Evolutionary conservation across 1,284 basidiomycete species (phyloP), one percentile per base, ranked within the genome.

Genomic region (Anthracocystis panici-leucophaei): DNA sequence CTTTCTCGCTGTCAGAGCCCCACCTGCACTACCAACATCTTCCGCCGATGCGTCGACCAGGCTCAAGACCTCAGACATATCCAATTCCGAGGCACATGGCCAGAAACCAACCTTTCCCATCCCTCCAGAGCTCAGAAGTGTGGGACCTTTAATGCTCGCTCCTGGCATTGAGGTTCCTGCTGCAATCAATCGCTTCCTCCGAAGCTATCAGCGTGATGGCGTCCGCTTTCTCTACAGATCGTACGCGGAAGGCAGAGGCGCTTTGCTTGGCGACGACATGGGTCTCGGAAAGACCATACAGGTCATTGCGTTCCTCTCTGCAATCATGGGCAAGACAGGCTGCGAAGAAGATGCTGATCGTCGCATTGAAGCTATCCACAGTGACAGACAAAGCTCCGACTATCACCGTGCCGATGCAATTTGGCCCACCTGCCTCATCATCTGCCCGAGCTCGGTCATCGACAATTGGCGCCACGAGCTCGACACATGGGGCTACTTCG

Each of bases 251-350:
- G 88, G 87, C 0, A 86, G 88, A 49, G 93, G 93, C 1, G 92
- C 91, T 0, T 82, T 94, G 18, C 88, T 95, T 1, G 93, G 93
- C 18, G 93, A 95, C 82, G 93, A 95, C 80, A 95, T 95, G 93
- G 93, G 93, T 60, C 86, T 93, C 63, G 92, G 92, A 81, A 82
- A 89, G 88, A 55, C 62, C 0, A 92, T 94, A n/a, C 93, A 95
- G 84, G 90, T 94, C 25, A 93, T 94, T 41, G 89, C 91, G 0
- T 94, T 95, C 78, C 88, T 95, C 3, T 90, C 92, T 0, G 93
- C 93, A 0, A 91, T 95, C 71, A 94, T 94, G 92, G 86, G 87
- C 69, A 94, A 94, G 85, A 85, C 87, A 2, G 92, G 92, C 1
- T 86, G 89, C 44, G 85, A 81, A n/a, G 87, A 87, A 11, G 92